A percentile compares a stretch with the other conserved stretches of the same genome.
Conservation (phyloP, 139 green algal genomes). For the Trebouxia sp. region DNA sequence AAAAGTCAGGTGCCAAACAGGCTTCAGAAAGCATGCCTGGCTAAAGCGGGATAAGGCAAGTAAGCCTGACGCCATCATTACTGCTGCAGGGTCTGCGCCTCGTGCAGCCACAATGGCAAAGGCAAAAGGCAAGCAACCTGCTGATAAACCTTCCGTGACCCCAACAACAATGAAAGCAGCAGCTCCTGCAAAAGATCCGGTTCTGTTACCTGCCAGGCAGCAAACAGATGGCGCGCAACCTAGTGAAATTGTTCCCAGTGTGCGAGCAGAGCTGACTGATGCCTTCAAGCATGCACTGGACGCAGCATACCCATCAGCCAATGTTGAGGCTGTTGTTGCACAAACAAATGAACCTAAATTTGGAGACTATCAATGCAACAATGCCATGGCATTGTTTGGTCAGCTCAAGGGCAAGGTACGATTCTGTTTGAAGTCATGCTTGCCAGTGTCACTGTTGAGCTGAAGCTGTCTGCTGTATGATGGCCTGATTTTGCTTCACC, state of each 20-base stretch:
- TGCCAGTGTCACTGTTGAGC: too few relatives aligned
- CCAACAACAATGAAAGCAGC: slow-evolving; percentile 20
- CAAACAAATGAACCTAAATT: slow-evolving; percentile 80
- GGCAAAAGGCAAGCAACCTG: background rate
- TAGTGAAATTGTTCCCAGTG: slow-evolving; percentile 20
- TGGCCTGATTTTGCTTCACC: too few relatives aligned
- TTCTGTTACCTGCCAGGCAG: background rate
- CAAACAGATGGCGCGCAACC: background rate
- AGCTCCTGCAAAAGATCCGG: background rate
- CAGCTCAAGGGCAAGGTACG: slow-evolving; percentile 81
- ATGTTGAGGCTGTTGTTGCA: slow-evolving; percentile 54
- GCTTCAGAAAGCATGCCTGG: background rate
- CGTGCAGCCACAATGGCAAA: background rate
- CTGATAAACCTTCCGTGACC: background rate
- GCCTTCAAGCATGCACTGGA: slow-evolving; percentile 69
- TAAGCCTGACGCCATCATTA: background rate
- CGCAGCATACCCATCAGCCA: slow-evolving; percentile 66
- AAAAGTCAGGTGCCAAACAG: background rate
- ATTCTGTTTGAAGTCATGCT: too few relatives aligned
- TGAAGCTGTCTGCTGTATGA: too few relatives aligned
- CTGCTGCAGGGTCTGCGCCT: background rate
- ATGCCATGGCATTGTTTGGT: slow-evolving; percentile 94
- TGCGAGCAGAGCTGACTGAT: slow-evolving; percentile 56
- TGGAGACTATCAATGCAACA: slow-evolving; percentile 98
- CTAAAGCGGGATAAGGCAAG: background rate